Evolutionary conservation across 768 basidiomycete genomes (phyloP).

Genomic region (Filobasidium wieringae): DNA sequence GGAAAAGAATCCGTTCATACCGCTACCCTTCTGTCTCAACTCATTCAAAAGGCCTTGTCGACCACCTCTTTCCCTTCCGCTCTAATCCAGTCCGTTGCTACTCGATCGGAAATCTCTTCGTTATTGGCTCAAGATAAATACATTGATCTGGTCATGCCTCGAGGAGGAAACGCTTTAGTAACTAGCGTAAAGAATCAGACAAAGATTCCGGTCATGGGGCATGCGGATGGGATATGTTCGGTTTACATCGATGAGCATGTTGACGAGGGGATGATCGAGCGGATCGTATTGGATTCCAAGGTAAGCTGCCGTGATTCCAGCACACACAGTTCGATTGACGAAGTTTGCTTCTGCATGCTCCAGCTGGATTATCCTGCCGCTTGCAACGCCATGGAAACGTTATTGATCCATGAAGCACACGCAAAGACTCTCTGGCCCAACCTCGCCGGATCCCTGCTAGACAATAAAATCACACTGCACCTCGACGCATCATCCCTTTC

Average conservation of each 20-base stretch:
- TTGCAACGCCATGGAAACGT: conserved; percentile 83
- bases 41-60: conserved; percentile 65
- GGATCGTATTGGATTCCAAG: conserved; percentile 82
- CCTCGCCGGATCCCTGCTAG: conserved; percentile 61
- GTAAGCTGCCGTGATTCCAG: conserved; percentile 41
- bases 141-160: conserved; percentile 92
- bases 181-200: conserved; percentile 77
- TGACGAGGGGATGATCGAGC: conserved; percentile 61
- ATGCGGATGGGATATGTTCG: conserved; percentile 89
- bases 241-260: conserved; percentile 80
- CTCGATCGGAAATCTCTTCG: conserved; percentile 77
- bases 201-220: conserved; percentile 94
- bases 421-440: conserved; percentile 66
- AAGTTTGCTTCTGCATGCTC: background rate
- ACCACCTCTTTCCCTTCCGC: conserved; percentile 60
- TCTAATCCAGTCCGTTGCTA: conserved; percentile 85
- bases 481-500: conserved; percentile 60
- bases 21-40: conserved; percentile 58
- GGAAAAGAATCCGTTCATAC: conserved; percentile 89
- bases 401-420: conserved; percentile 67
- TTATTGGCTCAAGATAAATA: conserved; percentile 75
- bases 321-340: background rate
- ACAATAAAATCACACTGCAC: conserved; percentile 58
- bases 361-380: conserved; percentile 91
- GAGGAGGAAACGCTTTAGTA: conserved; percentile 86